These are phyloP conservation scores for Echium plantagineum DNA, from an alignment of 257 asterid genomes.

Conservation along the genomic window DNA sequence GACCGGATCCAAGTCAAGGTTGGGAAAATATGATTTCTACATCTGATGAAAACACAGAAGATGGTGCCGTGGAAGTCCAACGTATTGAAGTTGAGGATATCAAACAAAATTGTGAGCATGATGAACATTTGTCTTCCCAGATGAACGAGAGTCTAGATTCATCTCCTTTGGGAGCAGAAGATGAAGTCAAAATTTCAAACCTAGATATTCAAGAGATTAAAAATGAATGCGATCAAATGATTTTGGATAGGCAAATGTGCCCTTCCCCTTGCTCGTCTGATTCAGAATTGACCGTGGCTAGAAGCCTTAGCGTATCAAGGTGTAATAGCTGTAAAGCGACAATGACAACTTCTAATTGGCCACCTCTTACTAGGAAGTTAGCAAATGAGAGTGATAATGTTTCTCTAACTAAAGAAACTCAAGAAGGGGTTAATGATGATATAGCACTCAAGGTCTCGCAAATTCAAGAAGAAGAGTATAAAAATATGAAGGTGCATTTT, in stretches of 20 bases:
- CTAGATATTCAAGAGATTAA: constrained; percentile 5
- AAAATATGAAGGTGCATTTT: constrained; percentile 11
- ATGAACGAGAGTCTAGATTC: constrained; percentile 17
- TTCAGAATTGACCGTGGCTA: constrained; percentile 17
- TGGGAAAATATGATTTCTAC: background rate
- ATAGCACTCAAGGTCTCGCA: background rate
- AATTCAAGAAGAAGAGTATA: constrained; percentile 13
- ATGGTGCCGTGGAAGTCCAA: background rate
- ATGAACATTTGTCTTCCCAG: constrained; percentile 12
- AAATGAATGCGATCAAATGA: constrained; percentile 5
- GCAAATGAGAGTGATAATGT: constrained; percentile 15
- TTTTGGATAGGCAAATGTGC: constrained; percentile 9
- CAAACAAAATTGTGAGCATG: background rate
- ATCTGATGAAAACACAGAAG: background rate
- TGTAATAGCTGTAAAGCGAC: constrained; percentile 40
- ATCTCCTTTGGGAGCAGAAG: constrained; percentile 11
- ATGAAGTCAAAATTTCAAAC: constrained; percentile 1
- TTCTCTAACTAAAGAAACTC: constrained; percentile 7
- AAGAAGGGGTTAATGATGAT: constrained; percentile 8
- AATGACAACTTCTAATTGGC: constrained; percentile 14
- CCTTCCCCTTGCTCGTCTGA: constrained; percentile 28
- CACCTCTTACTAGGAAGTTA: constrained; percentile 16
- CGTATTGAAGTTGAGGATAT: background rate
- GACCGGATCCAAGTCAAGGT: background rate
- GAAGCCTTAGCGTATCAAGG: constrained; percentile 17